Evolutionary conservation across 495 filamentous ascomycete genomes (phyloP), one percentile per base, ranked within the genome.

Genomic region (Penicillium crystallinum): DNA sequence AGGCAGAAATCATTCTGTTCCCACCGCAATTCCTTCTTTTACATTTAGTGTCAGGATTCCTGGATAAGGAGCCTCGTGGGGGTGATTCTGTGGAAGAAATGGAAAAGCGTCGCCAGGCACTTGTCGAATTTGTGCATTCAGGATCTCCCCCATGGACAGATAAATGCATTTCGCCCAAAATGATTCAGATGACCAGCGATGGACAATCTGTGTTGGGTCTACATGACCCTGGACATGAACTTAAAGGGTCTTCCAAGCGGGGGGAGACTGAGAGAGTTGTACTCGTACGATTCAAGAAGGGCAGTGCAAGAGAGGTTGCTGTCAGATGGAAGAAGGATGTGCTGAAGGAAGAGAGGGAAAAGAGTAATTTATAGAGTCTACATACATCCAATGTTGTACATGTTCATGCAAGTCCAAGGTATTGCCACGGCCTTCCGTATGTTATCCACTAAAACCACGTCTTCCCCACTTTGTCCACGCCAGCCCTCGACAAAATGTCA

Each of bases 1-100:
- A 57, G 0, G 84, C 80, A 8, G 81, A 90, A 34, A 84, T 97
- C 38, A 85, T 95, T 46, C 74, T 98, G 1, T 96, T 90, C 59
- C 93, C 93, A 23, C 93, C 93, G 2, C 93, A 98, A 58, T 88
- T 84, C 65, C 87, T 91, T 57, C 79, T 98, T 0, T 69, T 96
- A 10, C 73, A 80, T 18, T 61, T 88, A 0, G 70, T 95, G 5
- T 71, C 85, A 2, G 70, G 74, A 10, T 89, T 87, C 53, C 65
- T 91, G 30, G 71, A 71, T 48, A 62, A 75, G 33, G 56, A 67
- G 34, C 58, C 79, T 19, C 31, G 65, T 17, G 52, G 61, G 35
- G 53, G 59, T 3, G 56, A 62, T 4, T 57, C 73, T 0, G 43
- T 73, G 12, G 59, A 62, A 8, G 69, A 74, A 17, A 54, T 81